A percentile compares a stretch with the other conserved stretches of the same genome.
Evolutionary conservation across 2,329 filamentous ascomycete species (phyloP).

Genomic region (Atkinsonella texensis): DNA sequence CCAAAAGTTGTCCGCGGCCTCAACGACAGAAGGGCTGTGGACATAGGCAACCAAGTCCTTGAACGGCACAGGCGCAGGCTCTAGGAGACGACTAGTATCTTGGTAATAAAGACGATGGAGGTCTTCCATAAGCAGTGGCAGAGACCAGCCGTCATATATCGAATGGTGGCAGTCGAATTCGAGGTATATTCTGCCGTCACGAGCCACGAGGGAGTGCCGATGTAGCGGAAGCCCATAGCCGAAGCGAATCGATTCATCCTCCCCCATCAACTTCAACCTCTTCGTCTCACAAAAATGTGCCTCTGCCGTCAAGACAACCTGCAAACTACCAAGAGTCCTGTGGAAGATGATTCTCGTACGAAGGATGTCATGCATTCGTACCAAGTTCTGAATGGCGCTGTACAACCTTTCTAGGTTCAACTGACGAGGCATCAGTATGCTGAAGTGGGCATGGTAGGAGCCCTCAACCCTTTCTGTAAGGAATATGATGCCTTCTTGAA

Average conservation of each 20-base stretch:
- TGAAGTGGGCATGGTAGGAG: constrained; percentile 22
- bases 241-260: neutral
- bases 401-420: constrained; percentile 3
- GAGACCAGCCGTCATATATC: constrained; percentile 25
- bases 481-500: constrained; percentile 25
- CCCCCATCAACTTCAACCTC: neutral
- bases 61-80: neutral
- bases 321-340: neutral
- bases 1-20: neutral
- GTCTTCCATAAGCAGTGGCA: constrained; percentile 17
- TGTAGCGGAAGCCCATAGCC: neutral
- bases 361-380: neutral
- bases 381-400: neutral
- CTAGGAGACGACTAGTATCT: constrained; percentile 9
- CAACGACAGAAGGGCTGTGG: neutral
- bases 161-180: constrained; percentile 24
- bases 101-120: constrained; percentile 7
- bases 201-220: neutral
- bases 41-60: constrained; percentile 13
- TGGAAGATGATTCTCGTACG: neutral
- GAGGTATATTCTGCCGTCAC: neutral
- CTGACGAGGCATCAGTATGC: constrained; percentile 11
- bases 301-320: neutral
- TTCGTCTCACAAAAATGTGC: neutral
- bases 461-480: constrained; percentile 19